These are phyloP conservation scores for Amoeboaphelidium occidentale DNA, from an alignment of 371 early-diverging fungal genomes.

Conservation along the genomic window DNA sequence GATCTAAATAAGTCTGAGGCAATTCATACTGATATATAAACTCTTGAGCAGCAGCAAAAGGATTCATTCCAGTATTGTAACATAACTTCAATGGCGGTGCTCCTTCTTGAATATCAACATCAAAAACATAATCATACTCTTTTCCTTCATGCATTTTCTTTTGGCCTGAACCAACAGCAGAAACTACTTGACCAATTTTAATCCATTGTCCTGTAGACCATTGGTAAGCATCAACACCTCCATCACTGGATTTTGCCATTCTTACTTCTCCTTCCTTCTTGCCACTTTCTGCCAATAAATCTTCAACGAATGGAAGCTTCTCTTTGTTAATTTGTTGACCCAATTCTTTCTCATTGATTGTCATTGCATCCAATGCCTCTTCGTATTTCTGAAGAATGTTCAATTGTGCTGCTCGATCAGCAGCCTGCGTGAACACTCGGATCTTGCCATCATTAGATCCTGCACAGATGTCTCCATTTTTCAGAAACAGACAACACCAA, in stretches of 20 bases:
- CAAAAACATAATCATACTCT: constrained; percentile 94
- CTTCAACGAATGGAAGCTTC: constrained; percentile 41
- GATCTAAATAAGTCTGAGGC: constrained; percentile 54
- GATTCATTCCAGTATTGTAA: constrained; percentile 74
- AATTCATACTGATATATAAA: constrained; percentile 61
- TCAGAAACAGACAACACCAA: constrained; percentile 54
- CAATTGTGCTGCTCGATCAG: neutral
- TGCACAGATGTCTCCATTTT: constrained; percentile 63
- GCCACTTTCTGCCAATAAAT: constrained; percentile 1
- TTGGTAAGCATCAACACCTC: constrained; percentile 15
- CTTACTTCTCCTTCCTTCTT: constrained; percentile 58
- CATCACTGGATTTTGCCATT: constrained; percentile 36
- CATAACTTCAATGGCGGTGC: constrained; percentile 65
- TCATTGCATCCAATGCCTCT: constrained; percentile 19
- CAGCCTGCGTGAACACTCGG: constrained; percentile 1
- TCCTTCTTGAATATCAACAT: constrained; percentile 67
- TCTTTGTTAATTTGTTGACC: constrained; percentile 30
- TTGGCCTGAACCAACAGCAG: constrained; percentile 39
- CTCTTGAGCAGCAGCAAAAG: constrained; percentile 68
- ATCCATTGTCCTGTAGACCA: constrained; percentile 54
- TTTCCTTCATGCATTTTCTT: constrained; percentile 57
- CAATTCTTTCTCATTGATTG: constrained; percentile 25
- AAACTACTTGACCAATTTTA: constrained; percentile 85
- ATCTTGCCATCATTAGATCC: constrained; percentile 54
- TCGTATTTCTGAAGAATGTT: neutral